Conservation (phyloP, 352 stramenopile genomes). For the Phytophthora chlamydospora region DNA sequence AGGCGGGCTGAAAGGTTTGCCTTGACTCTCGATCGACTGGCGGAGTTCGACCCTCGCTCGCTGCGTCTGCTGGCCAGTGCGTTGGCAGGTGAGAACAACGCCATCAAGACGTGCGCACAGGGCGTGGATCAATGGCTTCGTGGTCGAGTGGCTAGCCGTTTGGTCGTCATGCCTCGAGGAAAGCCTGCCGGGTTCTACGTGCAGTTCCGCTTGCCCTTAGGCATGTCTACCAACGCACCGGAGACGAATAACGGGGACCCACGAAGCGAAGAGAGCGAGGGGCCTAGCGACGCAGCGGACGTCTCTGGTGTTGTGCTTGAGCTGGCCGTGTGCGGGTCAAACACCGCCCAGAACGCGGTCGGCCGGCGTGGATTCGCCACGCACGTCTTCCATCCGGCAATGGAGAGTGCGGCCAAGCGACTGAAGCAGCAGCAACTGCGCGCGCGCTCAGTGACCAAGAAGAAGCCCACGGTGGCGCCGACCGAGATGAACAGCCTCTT, state of each 20-base stretch:
- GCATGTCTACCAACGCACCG: background rate
- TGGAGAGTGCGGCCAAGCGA: slow-evolving; percentile 41
- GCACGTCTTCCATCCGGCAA: slow-evolving; percentile 57
- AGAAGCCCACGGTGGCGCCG: slow-evolving; percentile 37
- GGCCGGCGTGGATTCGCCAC: slow-evolving; percentile 52
- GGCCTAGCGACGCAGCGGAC: background rate
- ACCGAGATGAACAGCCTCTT: slow-evolving; percentile 54
- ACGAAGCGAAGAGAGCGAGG: slow-evolving; percentile 14
- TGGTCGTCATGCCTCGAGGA: slow-evolving; percentile 60
- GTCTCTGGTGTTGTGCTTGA: slow-evolving; percentile 44
- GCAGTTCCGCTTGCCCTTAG: slow-evolving; percentile 58
- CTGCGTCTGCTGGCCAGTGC: slow-evolving; percentile 15
- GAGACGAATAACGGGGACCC: slow-evolving; percentile 11
- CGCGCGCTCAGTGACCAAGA: slow-evolving; percentile 39
- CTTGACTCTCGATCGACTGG: slow-evolving; percentile 20
- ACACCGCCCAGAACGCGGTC: slow-evolving; percentile 23
- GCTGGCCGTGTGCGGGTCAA: slow-evolving; percentile 53
- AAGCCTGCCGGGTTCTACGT: slow-evolving; percentile 59
- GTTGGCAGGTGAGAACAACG: slow-evolving; percentile 22
- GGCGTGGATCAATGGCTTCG: slow-evolving; percentile 41
- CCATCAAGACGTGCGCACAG: slow-evolving; percentile 12
- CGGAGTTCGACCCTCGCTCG: slow-evolving; percentile 29
- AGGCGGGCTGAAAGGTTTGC: slow-evolving; percentile 27
- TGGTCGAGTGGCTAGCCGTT: slow-evolving; percentile 41
- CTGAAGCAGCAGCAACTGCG: slow-evolving; percentile 48